Percentiles rank a stretch among this genome's conserved stretches.
Conservation (phyloP, 257 asterid species). For the Solanum corneliomulleri region DNA sequence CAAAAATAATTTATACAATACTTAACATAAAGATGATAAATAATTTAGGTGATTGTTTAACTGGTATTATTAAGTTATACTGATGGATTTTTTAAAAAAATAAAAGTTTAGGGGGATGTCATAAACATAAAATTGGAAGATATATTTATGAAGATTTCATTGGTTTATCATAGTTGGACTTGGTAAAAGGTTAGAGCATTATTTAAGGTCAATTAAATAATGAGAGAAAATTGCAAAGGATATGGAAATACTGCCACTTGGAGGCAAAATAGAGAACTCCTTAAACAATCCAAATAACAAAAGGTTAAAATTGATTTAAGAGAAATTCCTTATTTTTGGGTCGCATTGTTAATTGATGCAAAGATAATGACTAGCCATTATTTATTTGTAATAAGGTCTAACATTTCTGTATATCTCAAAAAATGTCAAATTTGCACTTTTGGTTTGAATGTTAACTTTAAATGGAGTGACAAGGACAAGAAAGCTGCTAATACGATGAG, state of each 20-base stretch:
- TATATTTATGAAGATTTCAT: neutral
- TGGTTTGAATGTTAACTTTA: neutral
- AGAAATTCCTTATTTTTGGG: neutral
- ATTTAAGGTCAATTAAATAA: neutral
- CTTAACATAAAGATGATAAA: neutral
- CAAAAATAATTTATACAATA: neutral
- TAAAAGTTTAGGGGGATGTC: too few relatives aligned
- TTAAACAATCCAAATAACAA: constrained; percentile 14
- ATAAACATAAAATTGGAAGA: neutral
- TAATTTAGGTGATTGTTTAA: neutral
- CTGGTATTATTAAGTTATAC: neutral
- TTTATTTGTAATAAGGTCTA: neutral
- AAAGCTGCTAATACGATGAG: neutral
- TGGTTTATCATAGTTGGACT: neutral
- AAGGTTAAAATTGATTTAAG: neutral
- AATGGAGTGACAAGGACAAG: neutral
- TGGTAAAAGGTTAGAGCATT: neutral
- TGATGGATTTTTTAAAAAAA: neutral
- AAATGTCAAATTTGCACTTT: neutral
- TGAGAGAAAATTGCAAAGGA: neutral
- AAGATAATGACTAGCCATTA: neutral
- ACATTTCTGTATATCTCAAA: neutral
- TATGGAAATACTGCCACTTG: constrained; percentile 38
- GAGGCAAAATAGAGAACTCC: constrained; percentile 22
- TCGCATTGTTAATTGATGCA: neutral